These are phyloP conservation scores for Helianthus tuberosus DNA, from an alignment of 129 eudicot species.

Conservation along the genomic window DNA sequence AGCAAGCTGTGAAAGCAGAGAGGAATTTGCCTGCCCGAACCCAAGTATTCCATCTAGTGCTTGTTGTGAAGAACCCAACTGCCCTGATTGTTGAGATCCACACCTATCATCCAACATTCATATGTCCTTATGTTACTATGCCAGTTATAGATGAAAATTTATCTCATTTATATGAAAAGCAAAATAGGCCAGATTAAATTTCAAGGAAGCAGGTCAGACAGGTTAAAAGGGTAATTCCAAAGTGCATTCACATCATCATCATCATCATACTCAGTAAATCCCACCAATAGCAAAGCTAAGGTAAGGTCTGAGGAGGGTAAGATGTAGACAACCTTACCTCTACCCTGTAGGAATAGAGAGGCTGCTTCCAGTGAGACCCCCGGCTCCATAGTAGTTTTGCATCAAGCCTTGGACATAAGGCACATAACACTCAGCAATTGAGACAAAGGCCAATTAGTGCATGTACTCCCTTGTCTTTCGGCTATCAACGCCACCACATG, in stretches of 20 bases:
- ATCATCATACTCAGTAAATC: no score
- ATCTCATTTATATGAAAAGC: neutral
- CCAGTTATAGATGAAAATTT: neutral
- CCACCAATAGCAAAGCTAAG: no score
- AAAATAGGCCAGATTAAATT: neutral
- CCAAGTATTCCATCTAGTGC: conserved; percentile 95
- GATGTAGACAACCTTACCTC: no score
- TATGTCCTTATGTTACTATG: conserved; percentile 8
- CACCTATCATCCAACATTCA: conserved; percentile 49
- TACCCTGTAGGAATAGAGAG: no score
- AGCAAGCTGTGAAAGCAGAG: conserved; percentile 88
- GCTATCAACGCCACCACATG: no score
- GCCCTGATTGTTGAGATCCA: conserved; percentile 85
- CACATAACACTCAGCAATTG: no score
- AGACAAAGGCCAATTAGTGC: no score
- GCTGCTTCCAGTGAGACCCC: no score
- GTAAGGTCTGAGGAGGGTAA: no score
- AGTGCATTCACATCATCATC: neutral
- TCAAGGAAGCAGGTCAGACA: neutral
- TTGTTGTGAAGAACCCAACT: conserved; percentile 71
- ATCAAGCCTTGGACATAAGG: no score
- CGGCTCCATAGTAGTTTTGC: no score
- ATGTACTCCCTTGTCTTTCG: no score
- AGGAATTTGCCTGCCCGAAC: conserved; percentile 89
- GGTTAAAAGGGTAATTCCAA: neutral